These are phyloP conservation scores for Ustilago shanxiensis DNA, from an alignment of 1,284 basidiomycete genomes.

Conservation along the genomic window DNA sequence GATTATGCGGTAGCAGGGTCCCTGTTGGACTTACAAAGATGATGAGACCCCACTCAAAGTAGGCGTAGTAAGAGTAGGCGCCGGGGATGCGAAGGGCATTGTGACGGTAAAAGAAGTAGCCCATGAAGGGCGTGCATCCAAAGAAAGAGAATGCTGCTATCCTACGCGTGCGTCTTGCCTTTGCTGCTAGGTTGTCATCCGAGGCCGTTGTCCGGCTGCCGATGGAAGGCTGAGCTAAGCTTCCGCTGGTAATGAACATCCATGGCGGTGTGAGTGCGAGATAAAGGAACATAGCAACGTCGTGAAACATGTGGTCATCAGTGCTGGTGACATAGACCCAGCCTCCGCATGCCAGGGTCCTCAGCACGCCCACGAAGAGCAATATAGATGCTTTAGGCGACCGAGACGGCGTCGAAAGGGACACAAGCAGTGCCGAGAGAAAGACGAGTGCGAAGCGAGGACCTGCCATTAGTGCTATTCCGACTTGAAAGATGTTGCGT, in stretches of 20 bases:
- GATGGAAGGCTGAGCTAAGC: constrained; percentile 41
- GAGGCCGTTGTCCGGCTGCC: background rate
- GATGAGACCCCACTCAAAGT: constrained; percentile 68
- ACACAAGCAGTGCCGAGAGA: constrained; percentile 74
- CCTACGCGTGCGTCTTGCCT: constrained; percentile 52
- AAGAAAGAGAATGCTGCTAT: constrained; percentile 59
- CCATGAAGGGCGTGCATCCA: constrained; percentile 65
- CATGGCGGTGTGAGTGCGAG: constrained; percentile 73
- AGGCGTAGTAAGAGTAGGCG: constrained; percentile 63
- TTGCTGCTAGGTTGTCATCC: constrained; percentile 34
- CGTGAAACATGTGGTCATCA: constrained; percentile 85
- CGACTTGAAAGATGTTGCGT: constrained; percentile 87
- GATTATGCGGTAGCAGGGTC: background rate
- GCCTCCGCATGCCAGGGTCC: constrained; percentile 87
- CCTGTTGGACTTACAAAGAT: constrained; percentile 51
- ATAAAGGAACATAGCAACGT: constrained; percentile 84
- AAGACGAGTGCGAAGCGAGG: constrained; percentile 84
- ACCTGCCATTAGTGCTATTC: constrained; percentile 80
- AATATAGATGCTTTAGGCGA: constrained; percentile 69
- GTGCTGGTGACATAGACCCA: constrained; percentile 90
- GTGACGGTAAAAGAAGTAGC: constrained; percentile 62
- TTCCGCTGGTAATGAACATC: constrained; percentile 75
- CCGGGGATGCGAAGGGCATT: constrained; percentile 61
- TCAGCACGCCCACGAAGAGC: constrained; percentile 77
- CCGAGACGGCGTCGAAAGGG: constrained; percentile 36